phyloP scores from a whole-genome alignment of 192 early-diverging fungal species.

The Coemansia sp. region DNA sequence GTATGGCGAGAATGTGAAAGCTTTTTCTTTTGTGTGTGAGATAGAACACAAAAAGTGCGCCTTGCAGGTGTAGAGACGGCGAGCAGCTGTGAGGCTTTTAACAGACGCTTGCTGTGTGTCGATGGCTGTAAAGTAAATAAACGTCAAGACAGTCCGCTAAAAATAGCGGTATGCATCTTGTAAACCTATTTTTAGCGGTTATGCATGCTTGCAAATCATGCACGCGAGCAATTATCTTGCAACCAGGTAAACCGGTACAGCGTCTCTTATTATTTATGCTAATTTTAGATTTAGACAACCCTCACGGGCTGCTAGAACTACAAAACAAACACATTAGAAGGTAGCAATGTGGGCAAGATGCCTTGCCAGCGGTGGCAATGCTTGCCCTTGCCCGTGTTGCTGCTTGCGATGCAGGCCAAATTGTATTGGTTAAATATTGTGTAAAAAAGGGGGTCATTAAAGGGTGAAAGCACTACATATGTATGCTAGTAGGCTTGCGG shows the following conservation, averaged over 20 bases:
- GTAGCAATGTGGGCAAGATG: too few relatives aligned
- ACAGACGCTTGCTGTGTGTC: too few relatives aligned
- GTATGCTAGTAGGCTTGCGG: background rate
- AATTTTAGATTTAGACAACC: conserved; percentile 1
- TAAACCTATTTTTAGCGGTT: background rate
- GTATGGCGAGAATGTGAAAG: too few relatives aligned
- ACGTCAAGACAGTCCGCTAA: background rate
- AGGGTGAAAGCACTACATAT: background rate
- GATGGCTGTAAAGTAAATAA: background rate
- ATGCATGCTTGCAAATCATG: background rate
- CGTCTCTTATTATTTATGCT: background rate
- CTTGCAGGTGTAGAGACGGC: too few relatives aligned
- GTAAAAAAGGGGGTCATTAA: background rate
- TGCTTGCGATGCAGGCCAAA: background rate
- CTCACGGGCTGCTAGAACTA: background rate
- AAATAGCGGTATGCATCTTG: background rate
- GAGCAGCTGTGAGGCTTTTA: too few relatives aligned
- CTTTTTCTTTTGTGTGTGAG: too few relatives aligned
- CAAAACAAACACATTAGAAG: background rate
- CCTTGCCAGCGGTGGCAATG: too few relatives aligned
- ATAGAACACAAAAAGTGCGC: too few relatives aligned
- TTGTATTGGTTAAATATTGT: background rate
- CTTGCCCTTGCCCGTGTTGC: background rate
- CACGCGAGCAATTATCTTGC: background rate
- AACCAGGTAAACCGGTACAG: background rate